A percentile compares a stretch with the other conserved stretches of the same genome.
phyloP scores from a whole-genome alignment of 169 alveolate genomes.

The Babesia divergens region DNA sequence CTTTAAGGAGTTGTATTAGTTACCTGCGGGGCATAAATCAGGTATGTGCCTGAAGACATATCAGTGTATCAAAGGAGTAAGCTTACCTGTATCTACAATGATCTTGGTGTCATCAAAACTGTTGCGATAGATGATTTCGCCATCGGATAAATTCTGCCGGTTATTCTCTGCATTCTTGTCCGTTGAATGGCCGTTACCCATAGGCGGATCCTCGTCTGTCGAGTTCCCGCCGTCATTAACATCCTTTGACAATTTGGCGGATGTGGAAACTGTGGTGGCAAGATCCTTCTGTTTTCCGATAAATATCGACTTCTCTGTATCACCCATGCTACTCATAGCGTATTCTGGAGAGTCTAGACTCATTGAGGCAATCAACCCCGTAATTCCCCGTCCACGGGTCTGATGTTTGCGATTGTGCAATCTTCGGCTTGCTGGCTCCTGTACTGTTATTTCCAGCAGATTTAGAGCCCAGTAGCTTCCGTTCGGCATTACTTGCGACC shows the following conservation, averaged over 20 bases:
- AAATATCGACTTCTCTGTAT: too few species aligned
- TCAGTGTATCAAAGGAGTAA: background rate
- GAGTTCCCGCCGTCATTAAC: background rate
- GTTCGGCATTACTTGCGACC: constrained; percentile 37
- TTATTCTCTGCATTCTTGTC: too few species aligned
- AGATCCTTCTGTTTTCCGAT: too few species aligned
- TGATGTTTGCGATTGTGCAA: background rate
- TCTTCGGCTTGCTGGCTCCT: background rate
- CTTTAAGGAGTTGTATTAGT: background rate
- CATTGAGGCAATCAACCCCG: too few species aligned
- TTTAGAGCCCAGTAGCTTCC: constrained; percentile 53
- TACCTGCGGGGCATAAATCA: constrained; percentile 63
- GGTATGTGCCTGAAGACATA: constrained; percentile 32
- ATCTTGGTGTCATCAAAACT: constrained; percentile 35
- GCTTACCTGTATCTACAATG: constrained; percentile 54
- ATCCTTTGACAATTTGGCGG: too few species aligned
- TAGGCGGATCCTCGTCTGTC: background rate
- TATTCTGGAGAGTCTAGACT: too few species aligned
- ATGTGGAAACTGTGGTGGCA: too few species aligned
- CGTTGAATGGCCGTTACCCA: background rate
- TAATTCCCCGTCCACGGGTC: too few species aligned
- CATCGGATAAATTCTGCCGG: too few species aligned
- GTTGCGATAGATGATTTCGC: constrained; percentile 17
- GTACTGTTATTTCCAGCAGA: constrained; percentile 15
- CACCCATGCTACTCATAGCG: too few species aligned